Evolutionary conservation across 108 stramenopile species (phyloP), one percentile per base, ranked within the genome.

Genomic region (Cyclotella cryptica): DNA sequence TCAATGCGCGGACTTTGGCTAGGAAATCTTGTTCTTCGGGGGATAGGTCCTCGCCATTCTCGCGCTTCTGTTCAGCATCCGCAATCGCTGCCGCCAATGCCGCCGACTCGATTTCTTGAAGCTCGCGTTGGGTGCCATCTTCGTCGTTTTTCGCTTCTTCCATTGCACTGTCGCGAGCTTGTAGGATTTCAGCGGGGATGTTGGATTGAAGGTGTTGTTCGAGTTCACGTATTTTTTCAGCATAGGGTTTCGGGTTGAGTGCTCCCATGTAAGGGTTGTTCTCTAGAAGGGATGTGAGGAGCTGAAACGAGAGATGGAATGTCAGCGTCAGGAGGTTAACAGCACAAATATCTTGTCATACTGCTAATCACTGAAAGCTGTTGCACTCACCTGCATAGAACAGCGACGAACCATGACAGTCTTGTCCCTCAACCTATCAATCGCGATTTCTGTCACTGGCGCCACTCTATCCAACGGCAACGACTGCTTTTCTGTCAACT

Each of bases 181-280:
- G 84, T 35, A 79, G 77, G 64, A 95, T 83, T 49, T 85, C 72
- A 22, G 45, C 70, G 12, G 94, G 94, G 54, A 95, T 66, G 73
- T 92, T 91, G 24, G 74, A 69, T 75, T 88, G 87, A 11, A 95
- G 74, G 40, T 81, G 82, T n/a, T 70, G 66, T 61, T 90, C 89
- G 44, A 93, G 79, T 54, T 92, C 91, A 18, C 59, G 66, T 27
- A 96, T 78, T 78, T 96, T 96, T 52, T 74, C 79, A 14, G 69
- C 68, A 79, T 96, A 97, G 29, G 91, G 89, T 52, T 71, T 80
- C 0, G 96, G 95, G 75, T 98, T 95, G 41, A 99, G 89, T 43
- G 84, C 78, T 61, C 93, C 95, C 85, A 88, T 88, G 88, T 86
- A 99, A 1, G 98, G 99, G 77, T 99, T 99, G 77, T 96, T 88